Evolutionary conservation across 441 rosid species (phyloP).

Genomic region (Pelargonium fulgidum): DNA sequence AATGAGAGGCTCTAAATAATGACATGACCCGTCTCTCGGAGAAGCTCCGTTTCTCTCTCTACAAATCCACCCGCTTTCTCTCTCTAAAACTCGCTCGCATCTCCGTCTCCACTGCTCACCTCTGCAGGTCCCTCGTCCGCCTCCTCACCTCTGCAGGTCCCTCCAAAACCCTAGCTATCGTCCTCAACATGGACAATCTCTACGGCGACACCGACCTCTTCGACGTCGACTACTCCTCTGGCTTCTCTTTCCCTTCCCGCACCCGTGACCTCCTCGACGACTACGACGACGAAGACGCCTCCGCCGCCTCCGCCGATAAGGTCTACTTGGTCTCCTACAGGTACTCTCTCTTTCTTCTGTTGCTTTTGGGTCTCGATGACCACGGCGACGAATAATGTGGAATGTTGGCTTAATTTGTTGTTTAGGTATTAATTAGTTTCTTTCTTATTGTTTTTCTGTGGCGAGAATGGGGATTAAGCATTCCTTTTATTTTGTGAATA

Average conservation of each 20-base stretch:
- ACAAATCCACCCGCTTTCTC: slow-evolving; percentile 23
- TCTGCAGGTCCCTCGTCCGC: slow-evolving; percentile 3
- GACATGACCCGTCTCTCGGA: slow-evolving; percentile 9
- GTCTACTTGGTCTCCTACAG: slow-evolving; percentile 10
- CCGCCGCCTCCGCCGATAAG: slow-evolving; percentile 10
- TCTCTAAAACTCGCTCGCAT: background rate
- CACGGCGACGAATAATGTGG: too few relatives aligned
- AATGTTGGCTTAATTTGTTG: background rate
- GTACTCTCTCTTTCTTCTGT: background rate
- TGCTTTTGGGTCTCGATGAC: too few relatives aligned
- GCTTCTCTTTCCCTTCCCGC: background rate
- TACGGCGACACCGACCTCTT: slow-evolving; percentile 11
- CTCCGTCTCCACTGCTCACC: slow-evolving; percentile 24
- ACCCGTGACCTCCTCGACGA: background rate
- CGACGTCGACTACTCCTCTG: slow-evolving; percentile 5
- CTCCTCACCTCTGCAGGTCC: too few relatives aligned
- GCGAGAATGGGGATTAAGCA: background rate
- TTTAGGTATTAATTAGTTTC: background rate
- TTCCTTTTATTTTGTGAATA: background rate
- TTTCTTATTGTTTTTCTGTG: background rate
- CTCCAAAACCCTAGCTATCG: background rate
- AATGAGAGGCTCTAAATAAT: slow-evolving; percentile 4
- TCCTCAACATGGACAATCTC: slow-evolving; percentile 3
- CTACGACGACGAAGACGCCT: slow-evolving; percentile 4
- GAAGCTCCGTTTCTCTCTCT: slow-evolving; percentile 19